Base-by-base conservation (phyloP, 2,329 filamentous ascomycete species). In the Calonectria leucothoes region DNA sequence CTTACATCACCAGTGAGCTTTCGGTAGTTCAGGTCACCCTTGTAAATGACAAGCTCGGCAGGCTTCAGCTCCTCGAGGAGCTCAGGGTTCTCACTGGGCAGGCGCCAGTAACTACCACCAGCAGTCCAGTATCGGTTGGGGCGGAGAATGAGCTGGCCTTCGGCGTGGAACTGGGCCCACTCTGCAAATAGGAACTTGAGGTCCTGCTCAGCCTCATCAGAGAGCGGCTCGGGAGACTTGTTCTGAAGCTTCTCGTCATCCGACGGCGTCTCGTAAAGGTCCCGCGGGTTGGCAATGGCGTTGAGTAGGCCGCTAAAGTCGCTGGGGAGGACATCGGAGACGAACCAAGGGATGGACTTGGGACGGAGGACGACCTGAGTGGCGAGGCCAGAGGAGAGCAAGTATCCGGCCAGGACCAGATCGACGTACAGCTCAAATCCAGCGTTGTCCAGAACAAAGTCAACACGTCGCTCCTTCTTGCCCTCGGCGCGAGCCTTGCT, bases 341-440 rank as follows among this genome's bases (percentile, higher is more conserved):
- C 97, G 82, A 98, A 99, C 97, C 97, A 99, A 0, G 97, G 97
- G 72, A 99, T 96, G 27, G 92, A 93, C 86, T 99, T 99, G 66
- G 97, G 96, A 81, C 98, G 96, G 12, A 99, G 90, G 25, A 98
- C 92, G 17, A 99, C 89, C 29, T 92, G 92, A 0, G 96, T 98
- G 0, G 97, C 97, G 7, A 99, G 91, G 0, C 94, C 94, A 0
- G 95, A 89, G 0, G 95, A 93, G 8, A 99, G 89, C 17, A 99
- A 89, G 82, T 98, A 99, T 0, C 96, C 96, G 0, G 95, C 96
- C 2, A 99, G 90, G 71, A 98, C 93, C 12, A 99, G 89, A 82
- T 99, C 97, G 77, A 98, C 97, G 82, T 95, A 99, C 15, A 99
- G 90, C 87, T 99, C 97, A 82, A 99, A 99, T 7, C 97, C 97